Base-by-base conservation (phyloP, 768 basidiomycete genomes). In the Podaxis sp. region DNA sequence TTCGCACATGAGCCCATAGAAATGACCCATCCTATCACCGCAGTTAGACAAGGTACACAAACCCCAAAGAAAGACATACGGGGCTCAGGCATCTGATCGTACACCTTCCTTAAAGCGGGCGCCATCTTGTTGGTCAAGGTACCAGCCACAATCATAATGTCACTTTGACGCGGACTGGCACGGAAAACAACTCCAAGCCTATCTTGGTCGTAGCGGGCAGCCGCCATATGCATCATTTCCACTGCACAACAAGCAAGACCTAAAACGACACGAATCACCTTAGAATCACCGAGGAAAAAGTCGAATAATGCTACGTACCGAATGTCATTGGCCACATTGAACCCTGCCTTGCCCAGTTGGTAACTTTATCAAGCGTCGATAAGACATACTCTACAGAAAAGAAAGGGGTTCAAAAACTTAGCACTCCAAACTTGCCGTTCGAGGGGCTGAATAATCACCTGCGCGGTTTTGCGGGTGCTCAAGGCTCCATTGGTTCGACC, bases 251-350 rank as follows among this genome's bases (percentile, higher is more conserved):
- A 99, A 4, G 97, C 97, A 55, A 99, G 85, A 77, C 96, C 94
- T 91, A 46, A 53, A 16, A 63, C 35, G 61, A 58, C 61, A 36
- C 35, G 40, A 42, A 44, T 44, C 18, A 44, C 5, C 9, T 16
- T 62, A 60, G 23, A 65, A 48, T 23, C 18, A 50, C 27, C 32
- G 35, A 38, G 32, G 59, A 54, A 11, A 35, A 62, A 44, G 55
- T 59, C 44, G 32, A 51, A 57, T 10, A 58, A 48, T 14, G 21
- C 50, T 28, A 65, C 73, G 54, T 58, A 79, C 90, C 93, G 73
- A 91, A 95, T 53, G 95, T 98, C 95, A 98, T 98, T 9, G 97
- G 97, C 97, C 97, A 98, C 87, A 98, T 96, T 42, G 94, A 96
- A 61, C 96, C 89, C 76, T 98, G 96, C 57, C 95, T 80, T 7